Percentiles rank a stretch among this genome's conserved stretches.
phyloP scores from a whole-genome alignment of 2,329 filamentous ascomycete species.

The Hypoxylon sp. region DNA sequence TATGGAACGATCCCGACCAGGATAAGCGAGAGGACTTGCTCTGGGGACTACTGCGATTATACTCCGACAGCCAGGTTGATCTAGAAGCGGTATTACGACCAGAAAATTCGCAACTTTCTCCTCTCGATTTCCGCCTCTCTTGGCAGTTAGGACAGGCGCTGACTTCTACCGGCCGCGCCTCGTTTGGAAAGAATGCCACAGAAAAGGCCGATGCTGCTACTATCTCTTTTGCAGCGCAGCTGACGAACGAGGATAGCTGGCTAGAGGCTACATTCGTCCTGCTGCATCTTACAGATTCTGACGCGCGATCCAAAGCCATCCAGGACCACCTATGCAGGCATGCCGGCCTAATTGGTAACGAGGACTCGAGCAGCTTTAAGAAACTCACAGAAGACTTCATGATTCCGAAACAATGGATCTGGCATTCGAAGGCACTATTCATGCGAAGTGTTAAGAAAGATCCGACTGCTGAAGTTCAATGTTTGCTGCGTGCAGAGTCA shows the following conservation, averaged over 20 bases:
- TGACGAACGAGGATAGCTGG: slow-evolving; percentile 75
- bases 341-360: slow-evolving; percentile 73
- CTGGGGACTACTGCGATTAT: slow-evolving; percentile 88
- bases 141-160: slow-evolving; percentile 88
- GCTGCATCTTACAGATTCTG: slow-evolving; percentile 76
- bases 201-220: slow-evolving; percentile 76
- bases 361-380: slow-evolving; percentile 68
- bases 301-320: slow-evolving; percentile 74
- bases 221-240: slow-evolving; percentile 73
- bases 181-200: slow-evolving; percentile 66
- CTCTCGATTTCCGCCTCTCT: slow-evolving; percentile 79
- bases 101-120: slow-evolving; percentile 80
- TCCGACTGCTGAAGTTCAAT: slow-evolving; percentile 78
- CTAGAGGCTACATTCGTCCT: slow-evolving; percentile 81
- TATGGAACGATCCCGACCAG: slow-evolving; percentile 72
- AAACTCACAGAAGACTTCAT: slow-evolving; percentile 74
- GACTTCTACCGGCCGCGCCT: slow-evolving; percentile 62
- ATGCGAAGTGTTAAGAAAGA: slow-evolving; percentile 81
- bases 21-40: slow-evolving; percentile 80
- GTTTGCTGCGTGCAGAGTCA: slow-evolving; percentile 81
- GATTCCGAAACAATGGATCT: slow-evolving; percentile 84
- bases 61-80: slow-evolving; percentile 69
- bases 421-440: slow-evolving; percentile 86
- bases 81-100: slow-evolving; percentile 81
- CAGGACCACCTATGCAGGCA: slow-evolving; percentile 82